phyloP scores from a whole-genome alignment of 768 basidiomycete species.

The Suillus bovinus region DNA sequence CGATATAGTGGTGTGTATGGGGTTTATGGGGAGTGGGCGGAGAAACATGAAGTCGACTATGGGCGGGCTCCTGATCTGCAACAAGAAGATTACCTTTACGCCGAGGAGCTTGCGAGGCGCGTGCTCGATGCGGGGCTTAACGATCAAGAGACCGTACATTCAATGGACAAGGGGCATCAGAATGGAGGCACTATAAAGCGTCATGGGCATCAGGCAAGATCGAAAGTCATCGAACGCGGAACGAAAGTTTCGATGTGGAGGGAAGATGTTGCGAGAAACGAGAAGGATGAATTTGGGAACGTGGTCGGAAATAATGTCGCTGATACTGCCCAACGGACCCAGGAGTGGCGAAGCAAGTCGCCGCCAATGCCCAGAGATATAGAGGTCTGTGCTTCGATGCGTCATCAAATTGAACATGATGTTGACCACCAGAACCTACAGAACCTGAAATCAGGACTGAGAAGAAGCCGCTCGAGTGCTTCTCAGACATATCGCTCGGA shows the following conservation, averaged over 20 bases:
- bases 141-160: constrained; percentile 20
- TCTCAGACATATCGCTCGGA: constrained; percentile 29
- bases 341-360: constrained; percentile 12
- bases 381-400: constrained; percentile 19
- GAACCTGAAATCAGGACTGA: constrained; percentile 19
- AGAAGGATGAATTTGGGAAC: constrained; percentile 25
- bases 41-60: constrained; percentile 27
- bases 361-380: constrained; percentile 17
- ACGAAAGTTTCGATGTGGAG: constrained; percentile 55
- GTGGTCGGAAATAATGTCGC: constrained; percentile 13
- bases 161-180: constrained; percentile 15
- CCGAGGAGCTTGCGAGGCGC: constrained; percentile 36
- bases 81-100: constrained; percentile 16
- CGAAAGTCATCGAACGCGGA: constrained; percentile 19
- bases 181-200: constrained; percentile 19
- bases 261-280: constrained; percentile 49
- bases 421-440: neutral
- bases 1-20: constrained; percentile 33
- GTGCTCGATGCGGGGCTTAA: constrained; percentile 34
- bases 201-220: constrained; percentile 5
- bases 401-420: neutral
- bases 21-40: constrained; percentile 35
- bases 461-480: constrained; percentile 20
- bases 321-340: constrained; percentile 16
- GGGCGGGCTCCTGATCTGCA: constrained; percentile 27